Percentiles rank a stretch among this genome's conserved stretches.
Conservation (phyloP, 2,329 filamentous ascomycete genomes). For the Colletotrichum limetticola region DNA sequence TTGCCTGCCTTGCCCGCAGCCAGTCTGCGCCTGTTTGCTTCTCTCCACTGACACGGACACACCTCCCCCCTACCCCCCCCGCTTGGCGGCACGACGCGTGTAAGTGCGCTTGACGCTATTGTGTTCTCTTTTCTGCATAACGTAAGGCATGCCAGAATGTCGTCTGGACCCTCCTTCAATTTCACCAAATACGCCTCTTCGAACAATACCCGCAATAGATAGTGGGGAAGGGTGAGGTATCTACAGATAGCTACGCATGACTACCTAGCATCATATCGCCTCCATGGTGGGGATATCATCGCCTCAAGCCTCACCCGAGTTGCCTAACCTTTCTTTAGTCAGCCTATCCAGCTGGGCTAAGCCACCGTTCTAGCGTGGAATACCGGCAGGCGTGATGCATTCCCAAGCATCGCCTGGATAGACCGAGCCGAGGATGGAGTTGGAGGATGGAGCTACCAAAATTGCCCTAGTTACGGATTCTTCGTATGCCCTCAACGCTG, state of each 20-base stretch:
- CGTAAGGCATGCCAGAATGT: too few species aligned
- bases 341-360: constrained; percentile 3
- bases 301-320: not conserved
- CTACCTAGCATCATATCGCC: not conserved
- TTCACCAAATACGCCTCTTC: too few species aligned
- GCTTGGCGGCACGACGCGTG: not conserved
- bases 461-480: not conserved
- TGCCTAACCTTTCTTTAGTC: not conserved
- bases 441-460: not conserved
- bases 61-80: not conserved
- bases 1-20: not conserved
- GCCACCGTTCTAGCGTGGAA: constrained; percentile 15
- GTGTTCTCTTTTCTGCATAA: not conserved
- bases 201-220: not conserved
- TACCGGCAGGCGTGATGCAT: constrained; percentile 20
- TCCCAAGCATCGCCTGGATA: not conserved
- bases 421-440: not conserved
- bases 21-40: not conserved
- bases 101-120: not conserved
- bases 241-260: not conserved
- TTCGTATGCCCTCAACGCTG: not conserved
- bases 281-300: not conserved
- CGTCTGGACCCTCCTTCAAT: too few species aligned
- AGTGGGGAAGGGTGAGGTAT: not conserved
- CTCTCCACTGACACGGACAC: not conserved